Base-by-base conservation (phyloP, 106 monocot species). In the Triglochin maritima region DNA sequence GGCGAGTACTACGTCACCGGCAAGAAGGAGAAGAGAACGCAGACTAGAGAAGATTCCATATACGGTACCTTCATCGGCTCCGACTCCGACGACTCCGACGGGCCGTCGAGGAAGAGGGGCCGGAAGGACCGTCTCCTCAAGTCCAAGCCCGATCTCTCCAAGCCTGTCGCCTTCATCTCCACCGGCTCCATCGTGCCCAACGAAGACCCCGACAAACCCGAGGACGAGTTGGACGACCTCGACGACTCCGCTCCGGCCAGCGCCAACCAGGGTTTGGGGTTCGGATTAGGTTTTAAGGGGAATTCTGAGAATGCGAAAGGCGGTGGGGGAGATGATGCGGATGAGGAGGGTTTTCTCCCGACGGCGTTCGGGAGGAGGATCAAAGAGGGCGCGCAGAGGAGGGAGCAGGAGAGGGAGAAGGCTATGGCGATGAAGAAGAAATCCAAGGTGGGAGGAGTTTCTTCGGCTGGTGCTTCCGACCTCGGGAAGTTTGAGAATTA, bases 141-240 rank as follows among this genome's bases (percentile, higher is more conserved):
- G 46, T 56, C 69, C 49, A 47, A 81, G 81, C 73, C 71, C 79
- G 90, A 88, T 48, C 71, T 88, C 71, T 63, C 85, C 47, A 88
- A 85, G 76, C 90, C 90, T 45, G 90, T 90, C 9, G 78, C 83
- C 1, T 90, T 94, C 68, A 77, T 89, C 65, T 94, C 93, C 67
- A 86, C 86, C 46, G 89, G 93, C 50, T 67, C 59, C 16, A 70
- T 82, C 69, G 79, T 80, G 82, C 89, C 89, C 46, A 52, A 49
- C 43, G 71, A 89, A 65, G 80, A 89, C 66, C 49, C 70, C 9
- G 81, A 89, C 5, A 17, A 64, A 29, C 29, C 29, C 42, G 58
- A 65, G 29, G 15, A 8, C 12, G 49, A 61, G n/a, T 54, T 59
- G 29, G 15, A 8, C 12, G 49, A 61, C 29, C 59, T 59, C 11